Conservation (phyloP, 2,329 filamentous ascomycete species). For the Cercospora sesami region DNA sequence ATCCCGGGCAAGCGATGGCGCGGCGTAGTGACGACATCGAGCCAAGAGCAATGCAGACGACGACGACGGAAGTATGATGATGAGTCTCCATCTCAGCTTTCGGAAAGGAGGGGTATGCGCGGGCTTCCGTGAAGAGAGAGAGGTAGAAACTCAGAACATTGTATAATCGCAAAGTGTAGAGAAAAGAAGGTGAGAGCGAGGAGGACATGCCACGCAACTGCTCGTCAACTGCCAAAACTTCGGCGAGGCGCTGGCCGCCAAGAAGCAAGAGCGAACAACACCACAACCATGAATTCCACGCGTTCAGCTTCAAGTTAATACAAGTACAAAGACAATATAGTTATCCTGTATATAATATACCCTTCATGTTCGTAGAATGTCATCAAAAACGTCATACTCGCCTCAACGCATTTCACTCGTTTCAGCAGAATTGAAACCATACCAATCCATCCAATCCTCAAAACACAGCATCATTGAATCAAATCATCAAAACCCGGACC, state of each 20-base stretch:
- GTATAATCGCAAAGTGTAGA: not conserved
- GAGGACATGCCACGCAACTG: not conserved
- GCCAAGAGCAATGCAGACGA: not conserved
- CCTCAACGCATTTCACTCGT: conserved; percentile 9
- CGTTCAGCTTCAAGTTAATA: not conserved
- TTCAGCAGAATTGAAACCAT: not conserved
- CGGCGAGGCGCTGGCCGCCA: conserved; percentile 1
- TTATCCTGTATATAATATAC: conserved; percentile 12
- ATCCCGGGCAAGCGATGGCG: not conserved
- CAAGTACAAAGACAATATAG: not conserved
- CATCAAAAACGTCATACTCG: conserved; percentile 9
- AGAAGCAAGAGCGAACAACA: not conserved
- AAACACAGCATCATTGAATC: not conserved
- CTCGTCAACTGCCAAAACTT: not conserved
- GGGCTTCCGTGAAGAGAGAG: too few species aligned
- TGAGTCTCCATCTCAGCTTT: not conserved
- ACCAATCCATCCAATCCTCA: not conserved
- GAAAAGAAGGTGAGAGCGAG: not conserved
- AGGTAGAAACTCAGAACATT: not conserved
- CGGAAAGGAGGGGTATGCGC: not conserved
- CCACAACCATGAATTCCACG: too few species aligned
- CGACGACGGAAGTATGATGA: not conserved
- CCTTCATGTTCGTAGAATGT: conserved; percentile 9
- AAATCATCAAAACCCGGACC: conserved; percentile 25
- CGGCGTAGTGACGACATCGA: not conserved